These are phyloP conservation scores for Hanseniaspora singularis DNA, from an alignment of 805 yeast genomes.

Conservation along the genomic window DNA sequence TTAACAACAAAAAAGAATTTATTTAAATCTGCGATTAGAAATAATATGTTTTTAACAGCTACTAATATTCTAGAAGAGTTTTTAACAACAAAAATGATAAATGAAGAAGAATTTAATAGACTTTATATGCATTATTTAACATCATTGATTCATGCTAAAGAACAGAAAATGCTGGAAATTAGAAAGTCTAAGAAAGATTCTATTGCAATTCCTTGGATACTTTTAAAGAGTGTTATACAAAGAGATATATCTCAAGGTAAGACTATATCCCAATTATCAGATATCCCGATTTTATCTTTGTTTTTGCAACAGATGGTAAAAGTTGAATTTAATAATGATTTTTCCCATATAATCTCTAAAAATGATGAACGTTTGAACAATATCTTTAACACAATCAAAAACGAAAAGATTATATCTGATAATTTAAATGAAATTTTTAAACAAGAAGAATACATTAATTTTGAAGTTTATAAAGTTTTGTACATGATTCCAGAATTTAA, in stretches of 20 bases:
- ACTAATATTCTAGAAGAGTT: background rate
- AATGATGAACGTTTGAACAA: background rate
- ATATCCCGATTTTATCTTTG: too few relatives aligned
- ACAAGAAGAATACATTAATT: background rate
- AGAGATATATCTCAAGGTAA: too few relatives aligned
- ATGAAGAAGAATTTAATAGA: background rate
- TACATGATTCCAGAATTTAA: conserved; percentile 4
- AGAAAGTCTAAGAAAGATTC: background rate
- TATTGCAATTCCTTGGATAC: background rate
- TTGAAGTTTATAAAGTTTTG: conserved; percentile 1
- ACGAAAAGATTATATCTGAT: background rate
- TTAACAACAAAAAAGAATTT: background rate
- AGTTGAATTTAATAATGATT: too few relatives aligned
- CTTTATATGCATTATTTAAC: background rate
- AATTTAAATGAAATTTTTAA: background rate
- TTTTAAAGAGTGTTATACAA: background rate
- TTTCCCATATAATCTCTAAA: too few relatives aligned
- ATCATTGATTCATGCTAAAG: background rate
- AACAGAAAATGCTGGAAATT: background rate
- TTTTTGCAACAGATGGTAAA: too few relatives aligned
- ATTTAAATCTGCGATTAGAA: background rate
- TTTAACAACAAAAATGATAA: background rate
- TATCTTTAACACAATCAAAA: background rate
- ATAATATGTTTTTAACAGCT: conserved; percentile 2
- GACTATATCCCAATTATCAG: too few relatives aligned